Evolutionary conservation across 306 rosid genomes (phyloP), one percentile per base, ranked within the genome.

Genomic region (Astragalus membranaceus): DNA sequence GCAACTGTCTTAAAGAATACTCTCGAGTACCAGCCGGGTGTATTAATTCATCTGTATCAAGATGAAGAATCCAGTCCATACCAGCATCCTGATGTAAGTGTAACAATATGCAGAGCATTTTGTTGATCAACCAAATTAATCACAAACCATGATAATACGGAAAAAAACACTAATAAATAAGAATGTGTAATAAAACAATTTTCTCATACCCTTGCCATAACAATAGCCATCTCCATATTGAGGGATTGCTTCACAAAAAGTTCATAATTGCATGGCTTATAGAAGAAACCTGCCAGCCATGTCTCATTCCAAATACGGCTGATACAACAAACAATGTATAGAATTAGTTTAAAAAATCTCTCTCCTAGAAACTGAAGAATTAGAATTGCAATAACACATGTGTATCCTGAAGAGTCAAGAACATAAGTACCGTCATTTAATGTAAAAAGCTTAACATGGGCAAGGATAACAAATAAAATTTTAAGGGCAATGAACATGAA

Each of bases 231-330:
- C 87, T 94, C 98, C 98, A 94, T 94, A 67, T 94, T 90, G 82
- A 94, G 98, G 74, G 98, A 90, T 78, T 94, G 98, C 87, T 94
- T 94, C 82, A 94, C 99, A 85, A 94, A 94, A 50, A 94, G 91
- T 69, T 94, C 99, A 73, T 91, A 91, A 82, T 94, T 94, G 88
- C 99, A 94, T 37, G 98, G 98, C 79, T 90, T 94, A 81, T 94
- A 94, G 81, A 94, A 94, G 95, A 94, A 94, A 80, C 94, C 78
- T n/a, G 98, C 78, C 63, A 94, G 83, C 98, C 98, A 94, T 30
- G 98, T 90, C 85, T 90, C 98, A 13, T 94, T 94, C 98, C 98
- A 90, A 72, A 94, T 94, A 75, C 98, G 97, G 72, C 98, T 94
- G 92, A 83, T 67, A 60, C 72, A 62, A 84, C 52, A 77, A 62